phyloP scores from a whole-genome alignment of 2,329 filamentous ascomycete genomes.

The Hymenoscyphus occultus region DNA sequence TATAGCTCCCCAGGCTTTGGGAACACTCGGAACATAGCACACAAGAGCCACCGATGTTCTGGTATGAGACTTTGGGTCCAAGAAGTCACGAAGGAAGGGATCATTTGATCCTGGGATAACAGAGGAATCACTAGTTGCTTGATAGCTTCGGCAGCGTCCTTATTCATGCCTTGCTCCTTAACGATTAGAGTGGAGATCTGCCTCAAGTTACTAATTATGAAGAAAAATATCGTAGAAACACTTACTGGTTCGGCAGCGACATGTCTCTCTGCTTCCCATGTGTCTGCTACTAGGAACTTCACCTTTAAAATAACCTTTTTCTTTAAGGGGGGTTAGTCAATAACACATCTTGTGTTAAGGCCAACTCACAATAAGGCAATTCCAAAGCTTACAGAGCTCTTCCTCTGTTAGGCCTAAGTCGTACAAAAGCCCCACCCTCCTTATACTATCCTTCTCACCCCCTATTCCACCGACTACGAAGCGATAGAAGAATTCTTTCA shows the following conservation, averaged over 20 bases:
- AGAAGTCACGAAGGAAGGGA: neutral
- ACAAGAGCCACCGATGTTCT: neutral
- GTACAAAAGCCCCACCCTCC: too few species aligned
- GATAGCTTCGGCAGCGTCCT: neutral
- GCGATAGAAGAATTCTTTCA: too few species aligned
- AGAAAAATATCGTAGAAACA: neutral
- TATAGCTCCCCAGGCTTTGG: neutral
- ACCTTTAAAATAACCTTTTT: neutral
- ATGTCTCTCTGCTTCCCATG: neutral
- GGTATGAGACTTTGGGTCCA: neutral
- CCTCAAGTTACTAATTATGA: neutral
- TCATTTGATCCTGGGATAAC: neutral
- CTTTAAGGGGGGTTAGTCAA: neutral
- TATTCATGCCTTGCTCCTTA: neutral
- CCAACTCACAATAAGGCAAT: constrained; percentile 1
- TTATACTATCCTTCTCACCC: too few species aligned
- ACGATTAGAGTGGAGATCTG: neutral
- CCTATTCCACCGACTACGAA: too few species aligned
- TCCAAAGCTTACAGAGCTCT: neutral
- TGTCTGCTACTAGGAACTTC: neutral
- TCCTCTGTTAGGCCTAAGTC: neutral
- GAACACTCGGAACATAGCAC: neutral
- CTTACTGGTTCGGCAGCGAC: neutral
- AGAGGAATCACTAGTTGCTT: neutral
- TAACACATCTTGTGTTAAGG: neutral